Conservation (phyloP, 805 yeast species). For the Barnettozyma californica region DNA sequence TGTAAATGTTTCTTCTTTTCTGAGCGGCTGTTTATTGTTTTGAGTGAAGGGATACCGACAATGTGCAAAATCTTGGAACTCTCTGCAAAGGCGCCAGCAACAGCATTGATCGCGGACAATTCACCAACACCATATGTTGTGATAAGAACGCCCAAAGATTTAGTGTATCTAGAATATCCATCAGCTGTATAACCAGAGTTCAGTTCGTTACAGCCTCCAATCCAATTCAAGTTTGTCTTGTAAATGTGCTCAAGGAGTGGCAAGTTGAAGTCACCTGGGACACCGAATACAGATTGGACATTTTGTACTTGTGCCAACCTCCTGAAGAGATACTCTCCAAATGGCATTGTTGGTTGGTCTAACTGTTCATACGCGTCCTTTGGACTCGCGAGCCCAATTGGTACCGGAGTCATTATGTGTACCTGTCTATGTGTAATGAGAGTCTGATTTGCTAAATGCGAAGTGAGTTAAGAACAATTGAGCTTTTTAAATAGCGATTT, state of each 20-base stretch:
- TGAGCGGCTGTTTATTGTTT: slow-evolving; percentile 23
- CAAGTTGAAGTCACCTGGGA: slow-evolving; percentile 75
- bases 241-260: slow-evolving; percentile 64
- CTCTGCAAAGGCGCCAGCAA: slow-evolving; percentile 81
- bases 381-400: not conserved
- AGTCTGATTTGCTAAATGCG: too few species aligned
- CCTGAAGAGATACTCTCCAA: slow-evolving; percentile 62
- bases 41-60: slow-evolving; percentile 56
- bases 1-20: slow-evolving; percentile 38
- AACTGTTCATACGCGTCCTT: not conserved
- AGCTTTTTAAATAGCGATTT: not conserved
- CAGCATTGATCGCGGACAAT: slow-evolving; percentile 75
- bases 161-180: slow-evolving; percentile 70
- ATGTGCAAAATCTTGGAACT: slow-evolving; percentile 74
- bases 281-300: slow-evolving; percentile 63
- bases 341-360: slow-evolving; percentile 30
- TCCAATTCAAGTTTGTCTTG: slow-evolving; percentile 53
- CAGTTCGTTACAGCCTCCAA: slow-evolving; percentile 84
- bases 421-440: not conserved
- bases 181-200: slow-evolving; percentile 90
- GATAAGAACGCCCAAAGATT: slow-evolving; percentile 58
- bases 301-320: slow-evolving; percentile 48
- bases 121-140: slow-evolving; percentile 88
- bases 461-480: not conserved
- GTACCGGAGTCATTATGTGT: slow-evolving; percentile 5